These are phyloP conservation scores for Gynandropsis gynandra DNA, from an alignment of 345 rosid species.

Conservation along the genomic window DNA sequence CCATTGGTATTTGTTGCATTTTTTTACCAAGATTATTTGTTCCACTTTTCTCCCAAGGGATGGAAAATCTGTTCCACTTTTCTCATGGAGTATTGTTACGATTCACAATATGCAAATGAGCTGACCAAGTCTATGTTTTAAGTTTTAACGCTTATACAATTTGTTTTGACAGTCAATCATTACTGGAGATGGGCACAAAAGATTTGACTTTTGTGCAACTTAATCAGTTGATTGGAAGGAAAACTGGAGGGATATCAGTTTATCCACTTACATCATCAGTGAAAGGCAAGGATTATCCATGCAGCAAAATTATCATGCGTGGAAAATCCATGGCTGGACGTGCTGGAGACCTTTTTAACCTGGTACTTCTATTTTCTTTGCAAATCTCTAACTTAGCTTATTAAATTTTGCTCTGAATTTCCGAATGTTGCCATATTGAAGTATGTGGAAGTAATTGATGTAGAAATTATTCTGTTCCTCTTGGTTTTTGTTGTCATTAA, in stretches of 20 bases:
- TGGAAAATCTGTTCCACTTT: background rate
- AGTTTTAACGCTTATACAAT: constrained; percentile 3
- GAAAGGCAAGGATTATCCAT: constrained; percentile 66
- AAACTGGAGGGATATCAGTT: constrained; percentile 96
- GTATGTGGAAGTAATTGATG: background rate
- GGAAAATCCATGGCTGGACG: constrained; percentile 97
- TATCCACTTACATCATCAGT: constrained; percentile 88
- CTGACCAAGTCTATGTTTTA: background rate
- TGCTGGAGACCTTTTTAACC: constrained; percentile 79
- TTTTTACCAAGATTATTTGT: too few species aligned
- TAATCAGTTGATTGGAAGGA: constrained; percentile 96
- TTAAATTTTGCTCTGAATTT: background rate
- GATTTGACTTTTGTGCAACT: constrained; percentile 90
- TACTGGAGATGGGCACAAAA: constrained; percentile 96
- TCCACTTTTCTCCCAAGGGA: too few species aligned
- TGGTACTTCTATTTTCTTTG: constrained; percentile 38
- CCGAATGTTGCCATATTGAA: background rate
- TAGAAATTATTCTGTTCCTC: background rate
- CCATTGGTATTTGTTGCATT: too few species aligned
- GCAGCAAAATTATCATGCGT: constrained; percentile 73
- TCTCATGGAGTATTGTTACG: background rate
- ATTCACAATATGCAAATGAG: background rate
- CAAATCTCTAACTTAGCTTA: background rate
- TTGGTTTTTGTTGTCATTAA: background rate
- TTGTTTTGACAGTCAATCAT: constrained; percentile 57